Evolutionary conservation across 495 filamentous ascomycete species (phyloP), one percentile per base, ranked within the genome.

Genomic region (Penicillium chermesinum): DNA sequence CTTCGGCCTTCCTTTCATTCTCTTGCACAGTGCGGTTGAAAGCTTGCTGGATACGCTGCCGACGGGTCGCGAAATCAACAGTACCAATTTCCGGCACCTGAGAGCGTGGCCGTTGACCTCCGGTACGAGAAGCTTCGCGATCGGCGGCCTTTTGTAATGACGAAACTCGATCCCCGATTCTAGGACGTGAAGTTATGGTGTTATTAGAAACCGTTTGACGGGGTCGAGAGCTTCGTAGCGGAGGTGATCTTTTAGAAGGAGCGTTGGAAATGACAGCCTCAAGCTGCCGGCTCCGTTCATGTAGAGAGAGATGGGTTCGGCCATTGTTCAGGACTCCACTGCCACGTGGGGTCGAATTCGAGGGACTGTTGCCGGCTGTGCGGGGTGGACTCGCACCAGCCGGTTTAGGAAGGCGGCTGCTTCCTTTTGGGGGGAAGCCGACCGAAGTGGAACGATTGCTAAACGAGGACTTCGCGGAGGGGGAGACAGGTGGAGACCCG

Each of bases 141-240:
- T 64, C 59, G 17, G 57, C 53, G 15, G 63, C 59, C 21, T 49
- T 67, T 53, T 75, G 73, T 20, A 71, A 57, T 27, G 61, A 64
- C 13, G 69, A 70, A 19, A 78, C 64, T 14, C 69, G 67, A 44
- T 82, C 77, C 9, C 69, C 69, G 6, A 74, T 68, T 59, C 76
- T 81, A n/a, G 47, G 82, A 78, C 16, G 8, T 7, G 34, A 38
- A 12, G 45, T 9, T 19, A 84, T 82, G 8, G 77, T 73, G n/a
- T 86, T 86, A 35, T 79, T 74, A 22, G 88, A 88, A 22, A 95
- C 83, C 8, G 86, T 85, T 62, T 87, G 84, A 21, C 90, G 75
- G 15, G 88, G 87, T 34, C 87, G 76, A 8, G 90, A 95, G 53
- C 88, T 91, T 48, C 90, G 80, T 16, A 96, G 70, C 10, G 82